Base-by-base conservation (phyloP, 1,284 basidiomycete genomes). In the Mycosarcoma maydis region DNA sequence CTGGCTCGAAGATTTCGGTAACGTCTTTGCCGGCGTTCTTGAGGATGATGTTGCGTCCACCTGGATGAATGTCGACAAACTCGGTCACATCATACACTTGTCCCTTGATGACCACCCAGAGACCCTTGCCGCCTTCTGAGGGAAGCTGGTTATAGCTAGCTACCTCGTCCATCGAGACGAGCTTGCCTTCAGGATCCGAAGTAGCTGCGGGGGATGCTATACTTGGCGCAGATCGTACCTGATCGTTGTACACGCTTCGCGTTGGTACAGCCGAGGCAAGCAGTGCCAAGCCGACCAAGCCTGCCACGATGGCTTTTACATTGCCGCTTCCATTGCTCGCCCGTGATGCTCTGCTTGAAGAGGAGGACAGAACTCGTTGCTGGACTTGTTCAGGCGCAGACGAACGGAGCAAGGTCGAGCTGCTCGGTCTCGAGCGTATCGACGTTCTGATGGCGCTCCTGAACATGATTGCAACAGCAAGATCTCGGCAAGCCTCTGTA, bases 1-100 rank as follows among this genome's bases (percentile, higher is more conserved):
- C 72, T 9, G 78, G 76, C 32, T 78, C 80, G 52, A 76, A 81
- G 36, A 73, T 53, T 52, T 65, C 64, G n/a, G 66, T 73, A 23
- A 89, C 90, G 80, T 92, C 90, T 61, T 85, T 86, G 16, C 92
- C 91, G 7, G 88, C 91, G 73, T 92, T 90, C 73, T 88, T 89
- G 29, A 93, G 80, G 68, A 93, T 90, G 72, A 92, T 88, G 51
- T 86, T 86, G 29, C 87, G 83, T 8, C 92, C 92, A 42, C 92
- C 92, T 0, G 92, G 92, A 71, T 94, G 92, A 54, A 88, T 74
- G 24, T 84, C 83, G 40, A 95, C 83, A 80, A 95, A 94, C 11
- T 90, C 89, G 6, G 92, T 94, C 53, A 94, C n/a, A 23, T 82
- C 81, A 60, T 82, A 83, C 1, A 82, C 77, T 16, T 68, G 36